These are phyloP conservation scores for Mortierella hygrophila DNA, from an alignment of 192 early-diverging fungal genomes.

Conservation along the genomic window DNA sequence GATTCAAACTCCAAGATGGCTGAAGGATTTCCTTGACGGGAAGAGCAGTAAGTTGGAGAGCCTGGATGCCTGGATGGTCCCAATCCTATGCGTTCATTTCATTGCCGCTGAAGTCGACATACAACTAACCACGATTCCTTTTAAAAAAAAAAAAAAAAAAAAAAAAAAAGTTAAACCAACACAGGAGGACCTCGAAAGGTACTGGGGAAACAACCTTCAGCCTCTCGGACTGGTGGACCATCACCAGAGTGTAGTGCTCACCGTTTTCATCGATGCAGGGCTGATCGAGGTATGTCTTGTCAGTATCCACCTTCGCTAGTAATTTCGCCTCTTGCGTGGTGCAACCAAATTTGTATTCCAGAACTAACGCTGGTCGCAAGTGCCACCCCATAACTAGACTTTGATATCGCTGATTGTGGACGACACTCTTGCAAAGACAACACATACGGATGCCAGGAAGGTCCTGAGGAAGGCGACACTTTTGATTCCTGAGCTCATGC, in stretches of 20 bases:
- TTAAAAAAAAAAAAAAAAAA: neutral
- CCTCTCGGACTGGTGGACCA: constrained; percentile 76
- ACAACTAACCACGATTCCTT: neutral
- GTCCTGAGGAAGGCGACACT: constrained; percentile 76
- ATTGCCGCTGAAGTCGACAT: neutral
- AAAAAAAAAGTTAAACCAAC: constrained; percentile 34
- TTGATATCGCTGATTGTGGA: constrained; percentile 78
- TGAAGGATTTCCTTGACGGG: constrained; percentile 60
- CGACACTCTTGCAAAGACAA: constrained; percentile 43
- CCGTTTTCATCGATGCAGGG: constrained; percentile 83
- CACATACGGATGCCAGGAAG: constrained; percentile 33
- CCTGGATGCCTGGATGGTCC: neutral
- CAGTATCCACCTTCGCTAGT: neutral
- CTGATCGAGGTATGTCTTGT: constrained; percentile 65
- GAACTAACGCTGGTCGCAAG: neutral
- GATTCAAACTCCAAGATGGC: constrained; percentile 73
- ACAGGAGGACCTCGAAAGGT: constrained; percentile 42
- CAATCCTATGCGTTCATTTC: neutral
- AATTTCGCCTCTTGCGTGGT: neutral
- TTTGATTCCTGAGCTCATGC: constrained; percentile 81
- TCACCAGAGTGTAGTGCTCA: constrained; percentile 76
- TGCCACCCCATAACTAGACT: constrained; percentile 54
- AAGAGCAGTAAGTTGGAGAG: constrained; percentile 58
- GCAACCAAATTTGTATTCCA: too few relatives aligned
- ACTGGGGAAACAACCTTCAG: constrained; percentile 39